A percentile compares a stretch with the other conserved stretches of the same genome.
phyloP scores from a whole-genome alignment of 1,284 basidiomycete species.

The Ceratobasidium sp. region DNA sequence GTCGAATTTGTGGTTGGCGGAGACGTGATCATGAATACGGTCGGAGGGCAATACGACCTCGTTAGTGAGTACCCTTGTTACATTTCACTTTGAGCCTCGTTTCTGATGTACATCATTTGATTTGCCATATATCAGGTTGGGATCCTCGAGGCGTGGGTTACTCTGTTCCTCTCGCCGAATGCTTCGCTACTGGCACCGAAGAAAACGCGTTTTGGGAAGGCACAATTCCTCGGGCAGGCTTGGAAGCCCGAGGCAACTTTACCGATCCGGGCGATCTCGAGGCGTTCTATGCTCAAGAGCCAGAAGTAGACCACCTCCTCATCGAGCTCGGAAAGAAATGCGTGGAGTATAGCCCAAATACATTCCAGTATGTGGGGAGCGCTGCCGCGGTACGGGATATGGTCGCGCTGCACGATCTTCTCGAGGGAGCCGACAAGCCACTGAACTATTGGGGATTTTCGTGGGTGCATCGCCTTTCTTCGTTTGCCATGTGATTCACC shows the following conservation, averaged over 20 bases:
- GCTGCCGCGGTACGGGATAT: conserved; percentile 39
- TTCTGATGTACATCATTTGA: not conserved
- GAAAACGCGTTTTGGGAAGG: conserved; percentile 27
- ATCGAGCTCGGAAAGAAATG: not conserved
- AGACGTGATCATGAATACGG: not conserved
- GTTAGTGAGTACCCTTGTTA: not conserved
- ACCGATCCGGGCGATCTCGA: conserved; percentile 6
- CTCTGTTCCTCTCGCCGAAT: conserved; percentile 24
- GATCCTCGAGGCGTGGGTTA: conserved; percentile 6
- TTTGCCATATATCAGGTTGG: not conserved
- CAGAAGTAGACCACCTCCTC: not conserved
- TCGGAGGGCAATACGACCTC: not conserved
- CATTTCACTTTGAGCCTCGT: not conserved
- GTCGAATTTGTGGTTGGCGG: not conserved
- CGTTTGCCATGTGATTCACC: no score
- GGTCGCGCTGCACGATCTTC: conserved; percentile 40
- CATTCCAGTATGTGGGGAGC: conserved; percentile 18
- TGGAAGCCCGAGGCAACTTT: conserved; percentile 33
- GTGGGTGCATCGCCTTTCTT: conserved; percentile 14
- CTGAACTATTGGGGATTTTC: conserved; percentile 43
- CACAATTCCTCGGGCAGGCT: conserved; percentile 39
- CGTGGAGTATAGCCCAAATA: not conserved
- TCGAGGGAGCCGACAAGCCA: conserved; percentile 38
- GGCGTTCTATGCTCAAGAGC: conserved; percentile 4
- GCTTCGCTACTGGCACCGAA: conserved; percentile 9